These are phyloP conservation scores for Babesia caballi DNA, from an alignment of 169 alveolate species.

Conservation along the genomic window DNA sequence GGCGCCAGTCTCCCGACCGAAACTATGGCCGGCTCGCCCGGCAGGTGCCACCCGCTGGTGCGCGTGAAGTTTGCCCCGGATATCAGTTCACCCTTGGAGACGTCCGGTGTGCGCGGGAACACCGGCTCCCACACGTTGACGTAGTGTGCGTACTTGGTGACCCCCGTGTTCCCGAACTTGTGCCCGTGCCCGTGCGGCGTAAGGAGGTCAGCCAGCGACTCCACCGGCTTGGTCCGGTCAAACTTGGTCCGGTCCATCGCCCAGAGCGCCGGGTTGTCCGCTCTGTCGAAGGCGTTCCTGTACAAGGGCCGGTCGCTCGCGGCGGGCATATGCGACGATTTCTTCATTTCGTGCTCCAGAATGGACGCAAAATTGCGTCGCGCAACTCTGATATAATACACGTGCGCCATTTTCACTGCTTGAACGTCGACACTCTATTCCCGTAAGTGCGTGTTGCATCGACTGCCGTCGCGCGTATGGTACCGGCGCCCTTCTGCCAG, in stretches of 20 bases:
- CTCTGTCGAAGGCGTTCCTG: slow-evolving; percentile 82
- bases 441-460: not conserved
- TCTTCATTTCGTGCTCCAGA: slow-evolving; percentile 69
- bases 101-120: slow-evolving; percentile 83
- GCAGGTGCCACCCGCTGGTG: slow-evolving; percentile 83
- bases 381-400: slow-evolving; percentile 9
- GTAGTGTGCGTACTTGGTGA: slow-evolving; percentile 81
- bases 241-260: slow-evolving; percentile 70
- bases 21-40: slow-evolving; percentile 85
- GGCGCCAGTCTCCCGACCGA: slow-evolving; percentile 83
- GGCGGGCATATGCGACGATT: slow-evolving; percentile 71
- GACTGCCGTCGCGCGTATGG: not conserved
- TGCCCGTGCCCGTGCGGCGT: slow-evolving; percentile 81
- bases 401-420: slow-evolving; percentile 8
- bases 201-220: slow-evolving; percentile 72
- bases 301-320: slow-evolving; percentile 82
- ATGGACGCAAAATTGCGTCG: slow-evolving; percentile 66
- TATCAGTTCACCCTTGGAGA: slow-evolving; percentile 79
- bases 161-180: slow-evolving; percentile 66
- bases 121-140: slow-evolving; percentile 84
- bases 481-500: slow-evolving; percentile 19
- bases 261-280: slow-evolving; percentile 82
- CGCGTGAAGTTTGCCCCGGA: slow-evolving; percentile 85
- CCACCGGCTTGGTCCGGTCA: slow-evolving; percentile 52
- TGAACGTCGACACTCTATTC: not conserved